phyloP scores from a whole-genome alignment of 352 stramenopile genomes.

The Elongisporangium anandrum region DNA sequence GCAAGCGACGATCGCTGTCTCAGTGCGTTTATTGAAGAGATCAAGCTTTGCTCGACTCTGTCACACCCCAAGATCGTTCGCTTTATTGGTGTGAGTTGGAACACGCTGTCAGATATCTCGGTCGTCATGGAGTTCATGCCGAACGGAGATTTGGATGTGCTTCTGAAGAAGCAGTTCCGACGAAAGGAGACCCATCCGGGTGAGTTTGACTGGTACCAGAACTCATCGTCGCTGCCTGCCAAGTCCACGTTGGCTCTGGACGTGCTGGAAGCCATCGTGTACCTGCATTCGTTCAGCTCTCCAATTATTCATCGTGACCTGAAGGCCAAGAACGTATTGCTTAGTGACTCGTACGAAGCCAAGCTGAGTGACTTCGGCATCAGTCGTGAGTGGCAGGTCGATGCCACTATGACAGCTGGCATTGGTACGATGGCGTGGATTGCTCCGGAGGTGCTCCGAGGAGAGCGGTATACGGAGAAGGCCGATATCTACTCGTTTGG shows the following conservation, averaged over 20 bases:
- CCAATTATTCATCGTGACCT: slow-evolving; percentile 81
- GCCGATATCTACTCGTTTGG: slow-evolving; percentile 87
- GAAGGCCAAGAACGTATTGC: slow-evolving; percentile 75
- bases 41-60: slow-evolving; percentile 77
- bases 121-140: slow-evolving; percentile 81
- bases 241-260: slow-evolving; percentile 67
- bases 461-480: slow-evolving; percentile 83
- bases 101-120: slow-evolving; percentile 79
- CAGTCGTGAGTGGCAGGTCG: slow-evolving; percentile 69
- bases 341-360: slow-evolving; percentile 55
- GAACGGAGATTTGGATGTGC: slow-evolving; percentile 64
- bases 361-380: slow-evolving; percentile 86
- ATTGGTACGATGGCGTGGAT: slow-evolving; percentile 88
- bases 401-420: slow-evolving; percentile 74
- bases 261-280: slow-evolving; percentile 73
- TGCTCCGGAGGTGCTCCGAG: slow-evolving; percentile 68
- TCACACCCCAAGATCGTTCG: slow-evolving; percentile 75
- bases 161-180: slow-evolving; percentile 54
- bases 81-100: slow-evolving; percentile 84
- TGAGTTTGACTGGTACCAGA: slow-evolving; percentile 70
- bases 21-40: slow-evolving; percentile 74
- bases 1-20: slow-evolving; percentile 68
- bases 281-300: slow-evolving; percentile 78
- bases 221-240: slow-evolving; percentile 33
- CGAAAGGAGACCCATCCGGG: slow-evolving; percentile 35